Evolutionary conservation across 2,329 filamentous ascomycete species (phyloP), one percentile per base, ranked within the genome.

Genomic region (Xylariaceae sp.): DNA sequence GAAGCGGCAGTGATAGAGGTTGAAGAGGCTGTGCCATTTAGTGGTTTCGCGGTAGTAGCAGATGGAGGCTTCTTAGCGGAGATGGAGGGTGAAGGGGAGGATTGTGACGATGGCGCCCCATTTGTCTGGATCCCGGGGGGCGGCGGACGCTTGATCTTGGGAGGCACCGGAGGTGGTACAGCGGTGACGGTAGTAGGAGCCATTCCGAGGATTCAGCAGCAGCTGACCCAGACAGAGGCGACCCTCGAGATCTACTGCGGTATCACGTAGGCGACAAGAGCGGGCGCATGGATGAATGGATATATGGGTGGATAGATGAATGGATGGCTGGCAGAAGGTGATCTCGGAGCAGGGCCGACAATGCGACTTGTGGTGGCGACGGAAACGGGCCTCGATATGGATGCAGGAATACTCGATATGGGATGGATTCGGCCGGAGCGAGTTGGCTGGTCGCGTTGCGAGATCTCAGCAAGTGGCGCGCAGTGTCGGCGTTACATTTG

Each of bases 131-230:
- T 79, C 36, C 80, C 77, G 37, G 83, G 75, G 29, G 82, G 81
- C 42, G 78, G 71, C 49, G 82, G 82, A 27, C 84, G 82, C 68
- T 88, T 89, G 53, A 80, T 76, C 68, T 88, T 89, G 55, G 70
- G 63, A 55, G 45, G 45, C 16, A 70, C 41, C 7, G 55, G 56
- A 8, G 53, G 54, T 40, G 57, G 56, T 17, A 56, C 50, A 22
- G 71, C 68, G 48, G 75, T 71, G 60, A 76, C 74, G 59, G 76
- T 72, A 25, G 42, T 14, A 50, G 78, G 76, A 62, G 76, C 76
- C 78, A 82, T 82, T 54, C 60, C 47, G 46, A 47, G 52, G 51
- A 37, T 35, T 40, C 29, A 22, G 40, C 48, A 50, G n/a, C n/a
- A n/a, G n/a, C n/a, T n/a, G n/a, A n/a, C n/a, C n/a, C n/a, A n/a